Base-by-base conservation (phyloP, 495 filamentous ascomycete genomes). In the Penicillium canariense region DNA sequence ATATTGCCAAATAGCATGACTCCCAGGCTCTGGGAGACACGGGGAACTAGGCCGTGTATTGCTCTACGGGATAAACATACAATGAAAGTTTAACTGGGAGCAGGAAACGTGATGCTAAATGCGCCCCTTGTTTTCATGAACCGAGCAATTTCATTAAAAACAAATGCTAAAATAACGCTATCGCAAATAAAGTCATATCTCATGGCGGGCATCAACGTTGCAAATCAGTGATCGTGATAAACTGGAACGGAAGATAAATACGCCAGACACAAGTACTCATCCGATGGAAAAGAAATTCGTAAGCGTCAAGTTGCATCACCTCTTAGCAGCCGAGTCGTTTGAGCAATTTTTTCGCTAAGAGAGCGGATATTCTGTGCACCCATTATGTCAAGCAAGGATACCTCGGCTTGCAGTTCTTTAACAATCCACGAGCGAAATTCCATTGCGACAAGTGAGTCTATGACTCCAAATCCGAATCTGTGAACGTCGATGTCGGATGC, bases 401-500 rank as follows among this genome's bases (percentile, higher is more conserved):
- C 56, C 0, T 78, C 73, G 9, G 68, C 60, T 25, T 61, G 67
- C 1, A 79, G 48, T 17, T 58, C 58, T 26, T 69, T 69, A 12
- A 68, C 48, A 26, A 67, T 74, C 77, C 78, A 81, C 5, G 63
- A 69, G 8, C 75, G 62, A 39, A 81, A 60, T 50, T 81, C 78
- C 53, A 81, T 74, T 4, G 71, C 67, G 5, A 81, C 68, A 10
- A 81, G 60, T 0, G 74, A 77, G 46, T 81, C 78, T 25, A 81
- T 61, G 3, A 70, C 67, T 5, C 70, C 50, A 26, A 68, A 62
- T 0, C 65, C 60, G 32, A 79, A 60, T 31, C 66, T 53, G 5
- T 58, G 55, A 1, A 66, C 57, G 42, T 77, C 68, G 2, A 80
- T 38, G 3, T 78, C 77, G 3, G 74, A 73, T 7, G 70, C 60